Evolutionary conservation across 2,329 filamentous ascomycete species (phyloP).

Genomic region (Gaeumannomyces tritici): DNA sequence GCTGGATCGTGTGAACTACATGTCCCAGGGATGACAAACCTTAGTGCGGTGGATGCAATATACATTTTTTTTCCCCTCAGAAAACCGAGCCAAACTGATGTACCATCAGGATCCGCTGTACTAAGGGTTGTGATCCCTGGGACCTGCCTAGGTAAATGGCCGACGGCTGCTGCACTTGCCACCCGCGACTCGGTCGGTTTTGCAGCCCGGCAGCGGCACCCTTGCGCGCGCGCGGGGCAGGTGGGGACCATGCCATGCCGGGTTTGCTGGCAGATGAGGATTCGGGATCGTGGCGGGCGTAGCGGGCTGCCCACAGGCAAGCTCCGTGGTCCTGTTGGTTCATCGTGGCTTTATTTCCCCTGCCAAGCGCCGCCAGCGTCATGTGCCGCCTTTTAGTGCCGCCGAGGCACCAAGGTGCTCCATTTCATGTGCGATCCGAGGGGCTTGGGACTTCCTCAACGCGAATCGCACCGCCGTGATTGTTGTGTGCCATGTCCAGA

Average conservation of each 20-base stretch:
- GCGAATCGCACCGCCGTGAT: neutral
- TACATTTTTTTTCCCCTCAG: too few relatives aligned
- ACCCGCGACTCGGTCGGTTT: neutral
- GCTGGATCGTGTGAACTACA: too few relatives aligned
- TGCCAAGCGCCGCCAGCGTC: neutral
- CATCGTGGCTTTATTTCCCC: neutral
- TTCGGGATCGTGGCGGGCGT: too few relatives aligned
- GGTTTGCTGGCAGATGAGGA: neutral
- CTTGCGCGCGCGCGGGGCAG: neutral
- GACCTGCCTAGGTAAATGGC: too few relatives aligned
- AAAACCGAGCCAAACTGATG: too few relatives aligned
- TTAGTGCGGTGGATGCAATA: too few relatives aligned
- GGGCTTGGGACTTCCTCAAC: neutral
- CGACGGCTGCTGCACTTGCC: neutral
- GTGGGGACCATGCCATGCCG: neutral
- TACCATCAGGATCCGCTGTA: too few relatives aligned
- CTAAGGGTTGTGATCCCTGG: too few relatives aligned
- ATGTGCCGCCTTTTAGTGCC: neutral
- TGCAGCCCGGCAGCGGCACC: neutral
- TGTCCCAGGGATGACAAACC: too few relatives aligned
- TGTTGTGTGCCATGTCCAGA: neutral
- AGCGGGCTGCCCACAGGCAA: too few relatives aligned
- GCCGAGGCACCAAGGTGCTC: neutral
- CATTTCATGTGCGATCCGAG: neutral
- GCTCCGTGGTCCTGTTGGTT: neutral